Base-by-base conservation (phyloP, 305 asterid species). In the Solanum hybrid region DNA sequence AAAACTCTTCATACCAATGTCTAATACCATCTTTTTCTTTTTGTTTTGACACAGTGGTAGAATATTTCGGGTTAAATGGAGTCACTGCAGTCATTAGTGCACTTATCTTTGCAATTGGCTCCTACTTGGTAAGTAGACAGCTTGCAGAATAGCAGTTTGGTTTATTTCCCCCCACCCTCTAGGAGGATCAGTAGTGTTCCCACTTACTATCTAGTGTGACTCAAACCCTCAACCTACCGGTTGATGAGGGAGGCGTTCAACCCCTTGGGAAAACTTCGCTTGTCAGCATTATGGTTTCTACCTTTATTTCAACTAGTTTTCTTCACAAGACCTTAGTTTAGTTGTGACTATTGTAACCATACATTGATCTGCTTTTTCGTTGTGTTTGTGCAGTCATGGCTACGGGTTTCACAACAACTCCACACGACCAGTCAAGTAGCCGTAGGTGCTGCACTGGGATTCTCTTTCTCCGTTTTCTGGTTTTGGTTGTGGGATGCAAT, bases 401-500 rank as follows among this genome's bases (percentile, higher is more conserved):
- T 97, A 88, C 94, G 99, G 85, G 94, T 96, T 90, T 94, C 98
- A 5, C 99, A 94, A 76, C 90, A 93, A 36, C 93, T 94, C 88
- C 99, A 97, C 86, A 97, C 98, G 2, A 46, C 88, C 88, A 92
- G 93, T 91, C 99, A 97, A 92, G 98, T 97, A 75, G 69, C 91
- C 3, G 99, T 96, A 77, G 99, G 99, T 90, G 96, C 98, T 79
- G 69, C 89, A 10, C 5, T 97, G 10, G 99, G 99, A 75, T 92
- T 87, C n/a, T 17, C 88, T 26, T 94, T 97, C 93, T 91, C 95
- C 40, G 8, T 93, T 31, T 80, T 96, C 36, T 97, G 98, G 99
- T 92, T 93, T 91, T 96, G 96, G 98, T 92, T 90, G 10, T 97
- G 99, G 99, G 88, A 91, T 29, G 79, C 87, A 29, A 86, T 91